Evolutionary conservation across 2,329 filamentous ascomycete genomes (phyloP).

Genomic region (Phialocephala subalpina): DNA sequence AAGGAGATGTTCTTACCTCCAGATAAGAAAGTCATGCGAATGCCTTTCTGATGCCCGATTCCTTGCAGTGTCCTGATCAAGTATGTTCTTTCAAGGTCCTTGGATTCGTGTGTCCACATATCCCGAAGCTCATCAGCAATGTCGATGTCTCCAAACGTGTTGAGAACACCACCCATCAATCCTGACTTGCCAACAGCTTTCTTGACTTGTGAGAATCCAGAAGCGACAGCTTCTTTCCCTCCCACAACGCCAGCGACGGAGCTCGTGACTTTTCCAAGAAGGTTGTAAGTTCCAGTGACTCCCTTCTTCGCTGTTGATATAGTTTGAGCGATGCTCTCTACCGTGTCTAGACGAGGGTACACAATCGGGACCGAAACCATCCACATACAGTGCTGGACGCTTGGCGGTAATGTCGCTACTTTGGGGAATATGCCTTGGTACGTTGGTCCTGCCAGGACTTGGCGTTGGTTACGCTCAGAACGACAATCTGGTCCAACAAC

Average conservation of each 20-base stretch:
- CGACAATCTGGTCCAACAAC: slow-evolving; percentile 91
- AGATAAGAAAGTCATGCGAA: slow-evolving; percentile 96
- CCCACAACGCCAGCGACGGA: slow-evolving; percentile 95
- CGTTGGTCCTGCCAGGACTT: slow-evolving; percentile 94
- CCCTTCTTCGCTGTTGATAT: slow-evolving; percentile 96
- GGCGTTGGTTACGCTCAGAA: slow-evolving; percentile 87
- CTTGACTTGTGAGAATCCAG: slow-evolving; percentile 94
- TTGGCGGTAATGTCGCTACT: slow-evolving; percentile 86
- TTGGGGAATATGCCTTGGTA: slow-evolving; percentile 98
- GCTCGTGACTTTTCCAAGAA: slow-evolving; percentile 93
- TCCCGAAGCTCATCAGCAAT: slow-evolving; percentile 93
- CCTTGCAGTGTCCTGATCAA: slow-evolving; percentile 94
- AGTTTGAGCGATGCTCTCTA: slow-evolving; percentile 90
- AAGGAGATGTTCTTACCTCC: slow-evolving; percentile 64
- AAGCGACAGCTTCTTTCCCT: slow-evolving; percentile 89
- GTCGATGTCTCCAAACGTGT: slow-evolving; percentile 95
- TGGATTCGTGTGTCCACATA: slow-evolving; percentile 97
- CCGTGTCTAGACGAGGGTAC: slow-evolving; percentile 89
- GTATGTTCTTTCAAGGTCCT: slow-evolving; percentile 96
- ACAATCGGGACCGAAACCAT: slow-evolving; percentile 92
- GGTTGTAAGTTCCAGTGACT: slow-evolving; percentile 95
- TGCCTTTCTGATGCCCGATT: slow-evolving; percentile 92
- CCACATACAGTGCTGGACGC: slow-evolving; percentile 96
- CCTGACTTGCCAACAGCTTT: slow-evolving; percentile 95
- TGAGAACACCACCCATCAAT: slow-evolving; percentile 93